Evolutionary conservation across 129 eudicot species (phyloP), one percentile per base, ranked within the genome.

Genomic region (Chrysanthemum lavandulifolium): DNA sequence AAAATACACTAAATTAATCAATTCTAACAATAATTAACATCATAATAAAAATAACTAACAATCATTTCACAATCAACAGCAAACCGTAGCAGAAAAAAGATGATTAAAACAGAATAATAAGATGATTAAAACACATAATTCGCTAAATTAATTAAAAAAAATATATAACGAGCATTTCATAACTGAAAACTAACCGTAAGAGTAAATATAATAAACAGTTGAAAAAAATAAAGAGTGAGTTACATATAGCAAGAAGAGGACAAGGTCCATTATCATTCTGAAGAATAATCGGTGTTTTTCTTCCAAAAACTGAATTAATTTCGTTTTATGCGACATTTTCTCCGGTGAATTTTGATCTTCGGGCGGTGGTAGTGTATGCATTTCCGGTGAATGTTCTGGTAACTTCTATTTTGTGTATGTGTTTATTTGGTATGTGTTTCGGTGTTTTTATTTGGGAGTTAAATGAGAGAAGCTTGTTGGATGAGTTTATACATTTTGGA

Each of bases 211-310:
- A 89, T 59, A 79, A 76, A 63, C 6, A n/a, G 76, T 47, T 51
- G 25, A 63, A 19, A 47, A 65, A 60, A 25, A 58, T 64, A 36
- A 43, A 25, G 11, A 73, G 50, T 48, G 31, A 29, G 50, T 45
- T 87, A 94, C 98, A 94, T 69, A 94, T 94, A 31, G 97, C 89
- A 74, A 94, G 87, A 71, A 94, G 97, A 72, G 98, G 98, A 66
- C 98, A 94, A 48, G 98, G 98, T 69, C 98, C 98, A 79, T 94
- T 94, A 69, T 90, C 92, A 79, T 94, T 94, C 65, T 94, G 98
- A 71, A 94, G 97, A 78, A 94, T 59, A 76, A 94, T 88, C 13
- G 93, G 92, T 4, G 91, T 79, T 14, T 80, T 76, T 14, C 91
- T 79, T 5, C 89, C 92, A 21, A 86, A 61, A 90, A 94, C 54